phyloP scores from a whole-genome alignment of 2,329 filamentous ascomycete genomes.

The Ceratocystis variospora region DNA sequence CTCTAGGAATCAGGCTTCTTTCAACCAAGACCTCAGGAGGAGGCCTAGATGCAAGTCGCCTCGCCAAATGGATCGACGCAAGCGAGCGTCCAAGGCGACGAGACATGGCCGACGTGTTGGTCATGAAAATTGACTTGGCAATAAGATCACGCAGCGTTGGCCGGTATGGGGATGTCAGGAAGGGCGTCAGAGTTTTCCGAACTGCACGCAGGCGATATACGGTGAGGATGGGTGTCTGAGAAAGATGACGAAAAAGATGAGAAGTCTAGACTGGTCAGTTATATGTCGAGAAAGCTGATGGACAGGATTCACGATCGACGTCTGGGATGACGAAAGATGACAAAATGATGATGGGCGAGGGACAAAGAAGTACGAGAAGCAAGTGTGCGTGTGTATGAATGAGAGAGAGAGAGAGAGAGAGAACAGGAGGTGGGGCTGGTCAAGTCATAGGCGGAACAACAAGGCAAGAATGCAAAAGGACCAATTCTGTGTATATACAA shows the following conservation, averaged over 20 bases:
- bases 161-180: constrained; percentile 43
- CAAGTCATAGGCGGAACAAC: not conserved
- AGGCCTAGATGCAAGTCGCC: constrained; percentile 46
- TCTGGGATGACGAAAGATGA: not conserved
- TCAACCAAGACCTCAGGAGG: constrained; percentile 46
- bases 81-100: constrained; percentile 49
- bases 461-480: not conserved
- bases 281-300: not conserved
- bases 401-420: too few relatives aligned
- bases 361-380: not conserved
- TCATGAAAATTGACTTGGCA: constrained; percentile 51
- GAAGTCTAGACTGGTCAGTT: constrained; percentile 35
- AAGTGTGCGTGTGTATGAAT: not conserved
- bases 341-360: not conserved
- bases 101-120: constrained; percentile 50
- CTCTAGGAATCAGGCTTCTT: constrained; percentile 49
- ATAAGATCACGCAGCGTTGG: constrained; percentile 50
- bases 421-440: too few relatives aligned
- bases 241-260: constrained; percentile 47
- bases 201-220: constrained; percentile 45
- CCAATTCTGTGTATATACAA: too few relatives aligned
- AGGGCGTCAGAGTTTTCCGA: constrained; percentile 39
- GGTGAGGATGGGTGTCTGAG: constrained; percentile 52
- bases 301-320: not conserved
- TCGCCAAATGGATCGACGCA: constrained; percentile 50